A percentile compares a stretch with the other conserved stretches of the same genome.
phyloP scores from a whole-genome alignment of 164 flowering plant species.

The Kingdonia uniflora region DNA sequence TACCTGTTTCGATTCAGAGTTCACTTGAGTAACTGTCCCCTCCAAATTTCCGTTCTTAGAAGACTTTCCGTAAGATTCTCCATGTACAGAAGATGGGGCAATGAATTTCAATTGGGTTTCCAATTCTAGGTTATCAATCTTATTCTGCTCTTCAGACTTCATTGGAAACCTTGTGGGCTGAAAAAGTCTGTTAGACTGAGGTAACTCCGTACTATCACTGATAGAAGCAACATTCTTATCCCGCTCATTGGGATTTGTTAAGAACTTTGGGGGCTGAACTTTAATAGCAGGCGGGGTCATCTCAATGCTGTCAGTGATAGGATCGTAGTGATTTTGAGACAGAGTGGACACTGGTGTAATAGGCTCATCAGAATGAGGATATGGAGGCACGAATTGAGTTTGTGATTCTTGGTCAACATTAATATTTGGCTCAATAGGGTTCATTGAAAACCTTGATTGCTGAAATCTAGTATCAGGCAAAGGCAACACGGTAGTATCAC shows the following conservation, averaged over 20 bases:
- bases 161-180: conserved; percentile 6
- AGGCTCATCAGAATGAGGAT: too few relatives aligned
- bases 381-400: too few relatives aligned
- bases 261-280: conserved; percentile 4
- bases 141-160: conserved; percentile 11
- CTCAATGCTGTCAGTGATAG: conserved; percentile 26
- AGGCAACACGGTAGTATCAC: too few relatives aligned
- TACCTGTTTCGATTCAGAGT: conserved; percentile 10
- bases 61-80: conserved; percentile 7
- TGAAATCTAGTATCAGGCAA: too few relatives aligned
- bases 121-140: conserved; percentile 6
- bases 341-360: neutral
- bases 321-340: conserved; percentile 27
- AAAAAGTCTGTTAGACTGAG: conserved; percentile 3
- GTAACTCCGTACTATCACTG: conserved; percentile 24
- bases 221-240: conserved; percentile 21
- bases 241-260: conserved; percentile 11
- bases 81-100: conserved; percentile 11
- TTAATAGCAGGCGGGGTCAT: conserved; percentile 3
- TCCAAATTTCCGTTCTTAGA: conserved; percentile 5
- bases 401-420: too few relatives aligned
- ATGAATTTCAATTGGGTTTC: conserved; percentile 8
- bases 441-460: too few relatives aligned
- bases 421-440: too few relatives aligned
- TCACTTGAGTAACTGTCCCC: conserved; percentile 8